Percentiles rank a stretch among this genome's conserved stretches.
Conservation (phyloP, 2,329 filamentous ascomycete species). For the Gyromitra esculenta region DNA sequence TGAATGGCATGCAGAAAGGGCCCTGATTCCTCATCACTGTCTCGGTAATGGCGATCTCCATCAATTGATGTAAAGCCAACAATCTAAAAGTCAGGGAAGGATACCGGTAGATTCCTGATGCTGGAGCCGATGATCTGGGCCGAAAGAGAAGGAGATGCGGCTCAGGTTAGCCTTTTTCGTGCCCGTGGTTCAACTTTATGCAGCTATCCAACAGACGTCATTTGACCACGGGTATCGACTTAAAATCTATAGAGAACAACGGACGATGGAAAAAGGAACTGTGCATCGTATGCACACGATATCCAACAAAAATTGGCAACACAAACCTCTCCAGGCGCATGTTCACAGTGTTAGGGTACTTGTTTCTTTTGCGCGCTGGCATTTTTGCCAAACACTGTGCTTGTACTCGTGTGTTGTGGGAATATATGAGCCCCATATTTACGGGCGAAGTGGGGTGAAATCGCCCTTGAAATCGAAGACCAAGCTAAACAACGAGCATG, state of each 20-base stretch:
- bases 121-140: conserved; percentile 6
- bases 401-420: background rate
- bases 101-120: conserved; percentile 13
- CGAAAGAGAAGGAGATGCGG: conserved; percentile 27
- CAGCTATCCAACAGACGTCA: conserved; percentile 30
- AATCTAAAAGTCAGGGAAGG: background rate
- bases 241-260: conserved; percentile 24
- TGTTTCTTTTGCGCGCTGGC: conserved; percentile 39
- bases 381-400: conserved; percentile 31
- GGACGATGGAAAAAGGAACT: conserved; percentile 32
- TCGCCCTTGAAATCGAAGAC: conserved; percentile 4
- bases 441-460: background rate
- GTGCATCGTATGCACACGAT: conserved; percentile 12
- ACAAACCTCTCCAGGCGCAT: conserved; percentile 35
- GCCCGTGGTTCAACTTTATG: conserved; percentile 45
- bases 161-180: conserved; percentile 35
- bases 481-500: background rate
- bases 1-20: conserved; percentile 2
- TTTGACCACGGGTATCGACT: conserved; percentile 35
- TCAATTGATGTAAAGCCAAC: conserved; percentile 4
- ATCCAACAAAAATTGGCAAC: conserved; percentile 22
- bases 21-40: conserved; percentile 23
- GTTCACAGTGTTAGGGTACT: conserved; percentile 17
- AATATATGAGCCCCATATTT: conserved; percentile 4
- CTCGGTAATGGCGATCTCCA: conserved; percentile 20